phyloP scores from a whole-genome alignment of 2,329 filamentous ascomycete genomes.

The Triangularia verruculosa region DNA sequence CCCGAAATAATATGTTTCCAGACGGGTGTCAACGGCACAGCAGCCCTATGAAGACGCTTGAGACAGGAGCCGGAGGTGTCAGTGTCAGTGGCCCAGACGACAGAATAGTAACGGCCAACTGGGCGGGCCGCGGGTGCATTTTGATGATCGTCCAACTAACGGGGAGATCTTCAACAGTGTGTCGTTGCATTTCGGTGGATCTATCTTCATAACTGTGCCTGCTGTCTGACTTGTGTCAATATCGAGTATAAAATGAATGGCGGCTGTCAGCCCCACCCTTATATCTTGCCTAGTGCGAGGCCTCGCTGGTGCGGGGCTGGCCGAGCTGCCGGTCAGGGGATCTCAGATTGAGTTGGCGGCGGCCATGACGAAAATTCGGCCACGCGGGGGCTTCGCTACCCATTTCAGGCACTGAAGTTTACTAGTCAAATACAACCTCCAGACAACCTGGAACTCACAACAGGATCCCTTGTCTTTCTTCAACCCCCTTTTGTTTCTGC shows the following conservation, averaged over 20 bases:
- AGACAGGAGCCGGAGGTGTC: not conserved
- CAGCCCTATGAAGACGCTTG: not conserved
- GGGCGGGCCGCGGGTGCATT: not conserved
- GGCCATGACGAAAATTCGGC: constrained; percentile 24
- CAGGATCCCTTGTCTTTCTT: constrained; percentile 2
- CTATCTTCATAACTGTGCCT: too few species aligned
- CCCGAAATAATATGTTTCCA: not conserved
- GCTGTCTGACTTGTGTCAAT: too few species aligned
- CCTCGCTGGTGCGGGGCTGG: constrained; percentile 4
- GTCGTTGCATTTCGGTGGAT: not conserved
- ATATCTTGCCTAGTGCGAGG: not conserved
- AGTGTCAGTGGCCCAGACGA: not conserved
- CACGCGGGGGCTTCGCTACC: constrained; percentile 9
- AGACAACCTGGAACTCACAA: too few species aligned
- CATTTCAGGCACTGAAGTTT: constrained; percentile 21
- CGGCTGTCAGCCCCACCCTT: not conserved
- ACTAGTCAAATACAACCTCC: constrained; percentile 1
- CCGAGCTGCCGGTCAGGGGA: not conserved
- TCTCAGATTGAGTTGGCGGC: constrained; percentile 5
- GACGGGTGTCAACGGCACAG: not conserved
- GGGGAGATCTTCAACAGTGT: not conserved
- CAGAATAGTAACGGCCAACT: not conserved
- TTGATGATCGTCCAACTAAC: not conserved
- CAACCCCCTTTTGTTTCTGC: not conserved
- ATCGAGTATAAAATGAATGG: not conserved